phyloP scores from a whole-genome alignment of 164 flowering plant species.

The Liquidambar formosana region DNA sequence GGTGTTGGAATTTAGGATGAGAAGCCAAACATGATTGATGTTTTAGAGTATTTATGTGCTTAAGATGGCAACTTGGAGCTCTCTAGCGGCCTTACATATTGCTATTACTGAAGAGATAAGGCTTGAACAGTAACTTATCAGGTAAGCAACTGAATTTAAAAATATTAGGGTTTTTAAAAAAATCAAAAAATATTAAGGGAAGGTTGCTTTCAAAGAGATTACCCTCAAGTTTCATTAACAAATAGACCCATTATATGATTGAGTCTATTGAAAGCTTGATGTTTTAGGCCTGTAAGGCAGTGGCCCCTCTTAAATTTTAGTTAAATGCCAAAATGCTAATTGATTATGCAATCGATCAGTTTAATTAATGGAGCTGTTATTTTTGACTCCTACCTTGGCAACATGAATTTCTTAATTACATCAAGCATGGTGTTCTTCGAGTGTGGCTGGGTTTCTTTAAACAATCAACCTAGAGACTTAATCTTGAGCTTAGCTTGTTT shows the following conservation, averaged over 20 bases:
- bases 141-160: background rate
- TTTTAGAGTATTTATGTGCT: background rate
- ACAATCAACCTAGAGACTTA: too few relatives aligned
- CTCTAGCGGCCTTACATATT: conserved; percentile 1
- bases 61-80: background rate
- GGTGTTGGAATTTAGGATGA: background rate
- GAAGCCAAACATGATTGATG: background rate
- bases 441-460: background rate
- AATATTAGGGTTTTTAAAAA: background rate
- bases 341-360: background rate
- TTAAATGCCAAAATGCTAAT: background rate
- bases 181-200: background rate
- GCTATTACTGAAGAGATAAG: background rate
- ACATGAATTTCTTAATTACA: background rate
- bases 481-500: too few relatives aligned
- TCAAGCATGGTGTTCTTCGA: background rate
- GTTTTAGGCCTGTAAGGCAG: background rate
- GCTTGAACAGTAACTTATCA: background rate
- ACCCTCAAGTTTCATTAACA: background rate
- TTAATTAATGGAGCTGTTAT: background rate
- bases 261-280: background rate
- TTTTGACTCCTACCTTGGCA: conserved; percentile 1
- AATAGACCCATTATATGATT: background rate
- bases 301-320: background rate
- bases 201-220: background rate